Base-by-base conservation (phyloP, 352 stramenopile genomes). In the Blastocystis sp. region DNA sequence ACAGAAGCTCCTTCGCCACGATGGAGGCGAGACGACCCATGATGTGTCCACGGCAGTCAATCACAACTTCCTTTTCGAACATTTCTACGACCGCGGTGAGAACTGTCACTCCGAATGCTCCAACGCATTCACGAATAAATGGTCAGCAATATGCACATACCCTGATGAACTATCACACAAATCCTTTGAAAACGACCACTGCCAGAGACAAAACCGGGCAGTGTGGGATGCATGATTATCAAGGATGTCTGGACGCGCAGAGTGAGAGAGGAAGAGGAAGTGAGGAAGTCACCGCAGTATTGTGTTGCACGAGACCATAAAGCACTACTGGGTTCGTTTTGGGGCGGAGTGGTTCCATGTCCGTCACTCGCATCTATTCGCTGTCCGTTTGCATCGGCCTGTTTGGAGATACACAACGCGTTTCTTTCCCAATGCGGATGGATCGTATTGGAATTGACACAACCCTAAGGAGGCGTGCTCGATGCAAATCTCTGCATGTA, bases 1-100 rank as follows among this genome's bases (percentile, higher is more conserved):
- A 94, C 90, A 99, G 94, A 65, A 99, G 94, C 93, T 99, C 96
- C 96, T 99, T 99, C 88, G 97, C 96, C 69, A 99, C 96, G 89
- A 99, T 93, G 93, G 95, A 98, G 71, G 96, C 96, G 51, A 99
- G 94, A 91, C 97, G 97, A 93, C 97, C 97, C 66, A 99, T 92
- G 90, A 99, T 93, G 94, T 99, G 97, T 92, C 97, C 97, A 91
- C 97, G 96, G 92, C 96, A 98, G 93, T 99, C 97, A 90, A 99
- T 96, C 89, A 99, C 92, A 91, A 98, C 95, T 90, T 95, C 94
- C 92, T 97, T 97, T 91, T 98, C 94, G 93, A 98, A 97, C 89
- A 94, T 93, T 80, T 85, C 74, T 85, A 62, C 31, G 70, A 16
- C 24, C n/a, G 70, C 3, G 13, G 51, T 85, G n/a, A 85, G 60